phyloP scores from a whole-genome alignment of 176 grass and related monocot genomes.

The Dactylis glomerata region DNA sequence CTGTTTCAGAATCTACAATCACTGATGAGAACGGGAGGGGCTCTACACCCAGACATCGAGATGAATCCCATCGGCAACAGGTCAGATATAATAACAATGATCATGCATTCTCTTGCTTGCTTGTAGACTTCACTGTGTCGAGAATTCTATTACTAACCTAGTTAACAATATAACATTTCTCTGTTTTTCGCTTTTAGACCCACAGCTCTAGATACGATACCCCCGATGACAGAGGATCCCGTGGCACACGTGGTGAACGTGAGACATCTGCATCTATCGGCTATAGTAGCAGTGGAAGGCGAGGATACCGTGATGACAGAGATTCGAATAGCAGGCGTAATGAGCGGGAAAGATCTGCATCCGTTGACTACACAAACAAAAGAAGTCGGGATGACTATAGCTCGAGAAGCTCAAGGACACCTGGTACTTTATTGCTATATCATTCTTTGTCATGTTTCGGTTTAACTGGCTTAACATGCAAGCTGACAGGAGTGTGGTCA shows the following conservation, averaged over 20 bases:
- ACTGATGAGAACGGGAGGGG: conserved; percentile 32
- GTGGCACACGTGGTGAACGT: conserved; percentile 27
- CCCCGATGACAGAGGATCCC: conserved; percentile 33
- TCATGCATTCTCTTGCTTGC: conserved; percentile 23
- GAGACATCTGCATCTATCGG: conserved; percentile 34
- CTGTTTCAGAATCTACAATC: conserved; percentile 50
- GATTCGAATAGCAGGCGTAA: conserved; percentile 43
- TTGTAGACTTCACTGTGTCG: conserved; percentile 5
- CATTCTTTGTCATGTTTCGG: conserved; percentile 20
- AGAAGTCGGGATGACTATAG: conserved; percentile 56
- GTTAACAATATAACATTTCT: conserved; percentile 7
- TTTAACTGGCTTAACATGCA: conserved; percentile 13
- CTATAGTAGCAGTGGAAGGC: conserved; percentile 47
- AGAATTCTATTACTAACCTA: conserved; percentile 2
- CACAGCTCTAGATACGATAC: conserved; percentile 43
- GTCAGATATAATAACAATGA: conserved; percentile 33
- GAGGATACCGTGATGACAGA: conserved; percentile 51
- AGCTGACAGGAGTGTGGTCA: conserved; percentile 13
- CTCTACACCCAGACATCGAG: conserved; percentile 26
- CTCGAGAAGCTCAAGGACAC: conserved; percentile 65
- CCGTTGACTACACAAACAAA: conserved; percentile 56
- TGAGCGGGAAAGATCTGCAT: conserved; percentile 47
- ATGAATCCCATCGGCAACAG: conserved; percentile 39
- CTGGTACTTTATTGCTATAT: conserved; percentile 49
- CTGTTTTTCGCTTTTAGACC: conserved; percentile 40